Base-by-base conservation (phyloP, 2,329 filamentous ascomycete genomes). In the Neocucurbitaria cava region DNA sequence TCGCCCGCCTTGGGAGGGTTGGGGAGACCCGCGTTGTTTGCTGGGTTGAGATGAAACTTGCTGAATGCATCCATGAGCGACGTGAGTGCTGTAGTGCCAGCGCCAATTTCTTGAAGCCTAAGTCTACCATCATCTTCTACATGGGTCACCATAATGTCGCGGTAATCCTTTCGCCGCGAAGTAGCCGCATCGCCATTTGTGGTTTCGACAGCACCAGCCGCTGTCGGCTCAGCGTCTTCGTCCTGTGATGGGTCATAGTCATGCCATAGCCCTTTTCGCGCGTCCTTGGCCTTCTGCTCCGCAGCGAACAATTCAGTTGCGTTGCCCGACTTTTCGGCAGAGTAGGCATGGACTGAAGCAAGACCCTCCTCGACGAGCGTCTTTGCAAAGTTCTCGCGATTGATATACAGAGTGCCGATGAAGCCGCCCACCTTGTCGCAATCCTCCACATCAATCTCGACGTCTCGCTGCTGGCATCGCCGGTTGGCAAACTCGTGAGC, bases 391-490 rank as follows among this genome's bases (percentile, higher is more conserved):
- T 91, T 98, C 78, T 98, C 94, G 48, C 93, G 90, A 81, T 92
- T 94, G 75, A 99, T 86, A 76, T 92, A 97, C 21, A 99, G 83
- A 13, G 92, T 91, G 50, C 95, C 95, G 65, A 99, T 98, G 81
- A 99, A 99, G 33, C 95, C 95, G 68, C 95, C 95, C 23, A 95
- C 89, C 82, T 97, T 98, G 83, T 99, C 95, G 64, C 92, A 90
- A 68, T 93, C 92, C 75, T 96, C 88, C 18, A 99, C 89, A 68
- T 99, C 93, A 54, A 99, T 91, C 77, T 98, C 94, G 44, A 95
- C 93, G 76, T 99, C 95, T 49, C 95, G 89, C 81, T 99, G 95
- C 81, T 92, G 90, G 79, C 90, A 92, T 53, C 93, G 87, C 69
- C 87, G 89, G 77, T 91, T 92, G 44, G 94, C 93, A 64, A 98